Percentiles rank a stretch among this genome's conserved stretches.
These are phyloP conservation scores for Yarrowia phangngaensis DNA, from an alignment of 805 yeast species.

Conservation along the genomic window DNA sequence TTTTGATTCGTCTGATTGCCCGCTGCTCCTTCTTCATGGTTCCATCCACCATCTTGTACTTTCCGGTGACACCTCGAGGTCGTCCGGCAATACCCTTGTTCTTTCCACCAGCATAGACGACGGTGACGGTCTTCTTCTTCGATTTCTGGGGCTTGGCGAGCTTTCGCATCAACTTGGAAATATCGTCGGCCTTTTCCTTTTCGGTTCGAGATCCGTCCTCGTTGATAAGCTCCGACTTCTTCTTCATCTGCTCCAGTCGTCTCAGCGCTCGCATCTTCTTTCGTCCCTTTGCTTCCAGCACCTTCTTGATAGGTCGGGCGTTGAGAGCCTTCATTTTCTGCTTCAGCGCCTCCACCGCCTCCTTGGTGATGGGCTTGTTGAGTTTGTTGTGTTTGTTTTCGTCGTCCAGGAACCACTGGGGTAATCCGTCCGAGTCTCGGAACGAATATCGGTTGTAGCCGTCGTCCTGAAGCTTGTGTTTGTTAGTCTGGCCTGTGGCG, in stretches of 20 bases:
- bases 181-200: constrained; percentile 91
- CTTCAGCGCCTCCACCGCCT: constrained; percentile 74
- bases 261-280: constrained; percentile 89
- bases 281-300: constrained; percentile 95
- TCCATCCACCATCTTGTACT: constrained; percentile 99
- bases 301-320: constrained; percentile 98
- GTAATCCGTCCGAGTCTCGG: constrained; percentile 84
- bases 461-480: constrained; percentile 83
- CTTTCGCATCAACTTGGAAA: constrained; percentile 77
- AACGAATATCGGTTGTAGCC: constrained; percentile 90
- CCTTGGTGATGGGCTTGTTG: constrained; percentile 90
- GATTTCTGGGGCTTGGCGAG: constrained; percentile 67
- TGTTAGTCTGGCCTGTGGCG: constrained; percentile 82
- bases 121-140: constrained; percentile 74
- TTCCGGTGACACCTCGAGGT: constrained; percentile 95
- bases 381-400: constrained; percentile 81
- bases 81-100: constrained; percentile 89
- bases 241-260: constrained; percentile 81
- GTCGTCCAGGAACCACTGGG: constrained; percentile 96
- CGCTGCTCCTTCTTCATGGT: constrained; percentile 95
- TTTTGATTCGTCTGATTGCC: constrained; percentile 83
- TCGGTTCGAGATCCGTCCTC: constrained; percentile 86
- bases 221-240: constrained; percentile 86
- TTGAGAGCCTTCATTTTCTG: constrained; percentile 76
- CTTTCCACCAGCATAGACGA: constrained; percentile 81